Base-by-base conservation (phyloP, 2,329 filamentous ascomycete genomes). In the Lachnellula cervina region DNA sequence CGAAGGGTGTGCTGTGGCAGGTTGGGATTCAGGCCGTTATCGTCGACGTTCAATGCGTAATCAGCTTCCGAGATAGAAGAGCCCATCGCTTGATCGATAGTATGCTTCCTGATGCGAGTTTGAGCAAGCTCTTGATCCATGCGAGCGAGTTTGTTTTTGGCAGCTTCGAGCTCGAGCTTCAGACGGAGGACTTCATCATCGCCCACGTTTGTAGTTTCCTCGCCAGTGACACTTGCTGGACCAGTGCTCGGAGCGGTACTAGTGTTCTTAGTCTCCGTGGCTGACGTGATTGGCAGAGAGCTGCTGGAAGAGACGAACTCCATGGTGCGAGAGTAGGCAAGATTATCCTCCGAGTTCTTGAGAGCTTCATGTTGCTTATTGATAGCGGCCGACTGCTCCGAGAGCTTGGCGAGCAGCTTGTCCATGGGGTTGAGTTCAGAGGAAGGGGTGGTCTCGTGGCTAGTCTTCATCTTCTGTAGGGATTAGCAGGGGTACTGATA, bases 41-140 rank as follows among this genome's bases (percentile, higher is more conserved):
- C 49, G 25, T 66, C 62, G 19, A 62, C 57, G 23, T 55, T 62
- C 48, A 67, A 62, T 70, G 62, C 55, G 42, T 65, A 70, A 45
- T 77, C 76, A 23, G 70, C 67, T 51, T 79, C 79, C 5, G 74
- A 74, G 5, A 74, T 71, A 57, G 75, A 72, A n/a, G 75, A 72
- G n/a, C 78, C 76, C 52, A 81, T 74, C 8, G 70, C 72, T 62
- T 82, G 80, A 48, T 83, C 80, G 53, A 80, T 73, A 11, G 82
- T 86, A 52, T 81, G 75, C 64, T 82, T 83, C 35, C 76, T 75
- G 54, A 83, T 79, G 32, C 83, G 83, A 23, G 78, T 83, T 60
- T 88, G 82, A 40, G 83, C 78, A 58, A 90, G 77, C 72, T 90
- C 86, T 52, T 88, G 80, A 56, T 88, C 86, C 68, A 91, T 83